phyloP scores from a whole-genome alignment of 1,139 yeast species.

The Pichia cactophila region DNA sequence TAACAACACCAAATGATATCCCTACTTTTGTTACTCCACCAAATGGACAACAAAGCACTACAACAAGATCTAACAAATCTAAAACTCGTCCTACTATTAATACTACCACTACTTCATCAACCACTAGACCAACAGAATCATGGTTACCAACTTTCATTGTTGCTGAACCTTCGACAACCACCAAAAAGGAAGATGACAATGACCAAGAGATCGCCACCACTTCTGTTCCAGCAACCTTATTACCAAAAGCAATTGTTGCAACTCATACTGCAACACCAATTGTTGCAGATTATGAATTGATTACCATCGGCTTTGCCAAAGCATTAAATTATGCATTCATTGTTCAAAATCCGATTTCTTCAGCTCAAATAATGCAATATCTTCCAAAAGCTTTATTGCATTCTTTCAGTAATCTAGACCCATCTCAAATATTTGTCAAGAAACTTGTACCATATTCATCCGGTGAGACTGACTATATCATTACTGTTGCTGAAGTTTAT shows the following conservation, averaged over 20 bases:
- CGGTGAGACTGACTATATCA: constrained; percentile 41
- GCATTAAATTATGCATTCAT: constrained; percentile 68
- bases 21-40: background rate
- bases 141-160: constrained; percentile 49
- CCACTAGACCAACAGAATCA: constrained; percentile 3
- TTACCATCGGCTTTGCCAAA: constrained; percentile 64
- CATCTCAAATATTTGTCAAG: constrained; percentile 42
- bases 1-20: constrained; percentile 1
- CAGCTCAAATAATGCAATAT: constrained; percentile 71
- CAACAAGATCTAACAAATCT: background rate
- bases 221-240: constrained; percentile 35
- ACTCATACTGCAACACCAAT: constrained; percentile 36
- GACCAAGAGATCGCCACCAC: constrained; percentile 25
- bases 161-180: constrained; percentile 25
- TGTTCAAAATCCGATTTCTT: constrained; percentile 54
- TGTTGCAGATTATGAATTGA: constrained; percentile 39
- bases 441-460: constrained; percentile 62
- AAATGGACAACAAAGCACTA: background rate
- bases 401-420: constrained; percentile 40
- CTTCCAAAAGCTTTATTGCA: constrained; percentile 49
- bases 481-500: constrained; percentile 71
- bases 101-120: background rate
- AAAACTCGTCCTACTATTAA: background rate
- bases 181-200: constrained; percentile 24
- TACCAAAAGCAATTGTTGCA: constrained; percentile 65